phyloP scores from a whole-genome alignment of 1,139 yeast species.

The Taiozyma onychis region DNA sequence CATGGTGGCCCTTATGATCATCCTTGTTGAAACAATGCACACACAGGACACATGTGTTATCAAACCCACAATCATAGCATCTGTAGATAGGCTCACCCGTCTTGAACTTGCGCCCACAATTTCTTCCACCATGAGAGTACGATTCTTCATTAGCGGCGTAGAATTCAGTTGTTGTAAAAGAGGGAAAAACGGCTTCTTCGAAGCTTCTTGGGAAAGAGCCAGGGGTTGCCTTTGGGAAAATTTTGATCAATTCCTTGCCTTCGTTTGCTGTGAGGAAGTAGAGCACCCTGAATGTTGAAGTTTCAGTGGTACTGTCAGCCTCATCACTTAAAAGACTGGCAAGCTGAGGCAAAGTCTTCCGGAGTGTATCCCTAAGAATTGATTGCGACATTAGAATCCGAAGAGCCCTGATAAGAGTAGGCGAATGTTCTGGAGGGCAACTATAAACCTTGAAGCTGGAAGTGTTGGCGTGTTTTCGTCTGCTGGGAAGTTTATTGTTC shows the following conservation, averaged over 20 bases:
- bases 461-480: not conserved
- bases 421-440: not conserved
- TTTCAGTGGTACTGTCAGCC: not conserved
- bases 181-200: not conserved
- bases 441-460: not conserved
- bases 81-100: conserved; percentile 61
- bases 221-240: conserved; percentile 2
- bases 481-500: not conserved
- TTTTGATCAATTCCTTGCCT: not conserved
- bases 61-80: conserved; percentile 65
- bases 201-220: not conserved
- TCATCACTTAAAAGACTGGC: not conserved
- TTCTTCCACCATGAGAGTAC: conserved; percentile 39
- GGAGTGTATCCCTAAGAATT: not conserved
- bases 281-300: conserved; percentile 1
- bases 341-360: not conserved
- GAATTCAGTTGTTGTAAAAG: not conserved
- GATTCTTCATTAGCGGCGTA: conserved; percentile 4
- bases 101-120: conserved; percentile 58
- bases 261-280: conserved; percentile 1
- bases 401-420: not conserved
- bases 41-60: conserved; percentile 72
- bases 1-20: conserved; percentile 63
- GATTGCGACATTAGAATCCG: not conserved
- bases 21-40: conserved; percentile 60